These are phyloP conservation scores for Carex parvula DNA, from an alignment of 176 grass and related monocot genomes.

Conservation along the genomic window DNA sequence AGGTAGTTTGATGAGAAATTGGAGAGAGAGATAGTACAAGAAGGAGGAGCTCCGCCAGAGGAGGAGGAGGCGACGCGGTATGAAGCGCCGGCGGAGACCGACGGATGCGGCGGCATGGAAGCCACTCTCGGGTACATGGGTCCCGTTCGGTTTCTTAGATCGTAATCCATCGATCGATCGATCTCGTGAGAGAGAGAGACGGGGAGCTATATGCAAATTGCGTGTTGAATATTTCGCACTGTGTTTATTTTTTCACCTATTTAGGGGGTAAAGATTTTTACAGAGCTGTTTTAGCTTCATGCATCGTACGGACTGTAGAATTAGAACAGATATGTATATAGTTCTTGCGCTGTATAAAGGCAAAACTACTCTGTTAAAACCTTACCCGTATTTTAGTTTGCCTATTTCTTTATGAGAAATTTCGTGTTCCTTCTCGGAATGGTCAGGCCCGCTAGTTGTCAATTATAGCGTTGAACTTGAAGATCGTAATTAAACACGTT, in stretches of 20 bases:
- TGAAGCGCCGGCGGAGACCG: slow-evolving; percentile 2
- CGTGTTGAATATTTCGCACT: slow-evolving; percentile 8
- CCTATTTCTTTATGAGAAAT: neutral
- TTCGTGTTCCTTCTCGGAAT: neutral
- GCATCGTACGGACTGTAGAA: too few species aligned
- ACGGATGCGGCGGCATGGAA: slow-evolving; percentile 10
- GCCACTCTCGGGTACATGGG: slow-evolving; percentile 27
- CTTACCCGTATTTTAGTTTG: neutral
- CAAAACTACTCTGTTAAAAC: too few species aligned
- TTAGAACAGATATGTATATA: too few species aligned
- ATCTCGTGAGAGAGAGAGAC: neutral
- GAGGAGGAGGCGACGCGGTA: slow-evolving; percentile 24
- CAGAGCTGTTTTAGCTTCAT: too few species aligned
- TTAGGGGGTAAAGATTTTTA: neutral
- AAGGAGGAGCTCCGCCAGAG: neutral
- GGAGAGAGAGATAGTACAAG: slow-evolving; percentile 18
- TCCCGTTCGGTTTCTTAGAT: slow-evolving; percentile 16
- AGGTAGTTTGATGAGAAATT: neutral
- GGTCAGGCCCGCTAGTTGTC: too few species aligned
- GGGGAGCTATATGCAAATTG: neutral
- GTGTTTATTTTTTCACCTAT: neutral
- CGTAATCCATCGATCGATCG: slow-evolving; percentile 21
- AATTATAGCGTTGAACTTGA: too few species aligned
- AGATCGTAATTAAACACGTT: too few species aligned
- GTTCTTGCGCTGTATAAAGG: too few species aligned